Conservation (phyloP, 768 basidiomycete genomes). For the Cystofilobasidium ferigula region DNA sequence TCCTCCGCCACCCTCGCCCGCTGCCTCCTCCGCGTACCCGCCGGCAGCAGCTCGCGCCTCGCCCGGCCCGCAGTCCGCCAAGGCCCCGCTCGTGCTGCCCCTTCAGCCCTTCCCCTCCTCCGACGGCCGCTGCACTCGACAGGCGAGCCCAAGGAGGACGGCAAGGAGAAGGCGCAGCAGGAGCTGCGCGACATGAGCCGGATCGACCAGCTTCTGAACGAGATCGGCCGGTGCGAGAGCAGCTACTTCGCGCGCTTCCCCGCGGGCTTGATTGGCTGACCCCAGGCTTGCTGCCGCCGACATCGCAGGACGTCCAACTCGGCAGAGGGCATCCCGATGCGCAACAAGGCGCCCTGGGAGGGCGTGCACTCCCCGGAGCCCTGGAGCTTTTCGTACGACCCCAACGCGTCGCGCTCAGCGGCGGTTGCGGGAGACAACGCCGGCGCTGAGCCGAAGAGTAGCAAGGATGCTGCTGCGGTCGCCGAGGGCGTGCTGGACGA, state of each 20-base stretch:
- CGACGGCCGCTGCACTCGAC: too few species aligned
- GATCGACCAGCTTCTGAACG: constrained; percentile 12
- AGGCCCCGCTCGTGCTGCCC: too few species aligned
- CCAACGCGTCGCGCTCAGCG: not conserved
- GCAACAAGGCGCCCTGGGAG: constrained; percentile 7
- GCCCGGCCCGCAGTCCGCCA: too few species aligned
- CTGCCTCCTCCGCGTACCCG: too few species aligned
- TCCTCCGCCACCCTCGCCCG: too few species aligned
- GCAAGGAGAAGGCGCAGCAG: constrained; percentile 8
- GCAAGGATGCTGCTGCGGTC: not conserved
- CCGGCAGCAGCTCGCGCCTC: too few species aligned
- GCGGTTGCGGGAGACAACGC: not conserved
- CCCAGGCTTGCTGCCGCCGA: too few species aligned
- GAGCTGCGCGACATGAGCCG: constrained; percentile 11
- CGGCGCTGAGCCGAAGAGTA: not conserved
- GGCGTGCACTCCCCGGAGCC: constrained; percentile 3
- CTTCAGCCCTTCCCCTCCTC: too few species aligned
- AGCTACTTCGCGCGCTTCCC: too few species aligned
- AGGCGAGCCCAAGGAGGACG: not conserved
- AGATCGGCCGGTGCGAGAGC: constrained; percentile 5
- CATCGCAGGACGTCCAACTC: not conserved
- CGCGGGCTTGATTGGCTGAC: not conserved
- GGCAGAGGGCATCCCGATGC: constrained; percentile 19
- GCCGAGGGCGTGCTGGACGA: not conserved
- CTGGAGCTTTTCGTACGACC: constrained; percentile 20